These are phyloP conservation scores for Calonectria henricotiae DNA, from an alignment of 2,329 filamentous ascomycete genomes.

Conservation along the genomic window DNA sequence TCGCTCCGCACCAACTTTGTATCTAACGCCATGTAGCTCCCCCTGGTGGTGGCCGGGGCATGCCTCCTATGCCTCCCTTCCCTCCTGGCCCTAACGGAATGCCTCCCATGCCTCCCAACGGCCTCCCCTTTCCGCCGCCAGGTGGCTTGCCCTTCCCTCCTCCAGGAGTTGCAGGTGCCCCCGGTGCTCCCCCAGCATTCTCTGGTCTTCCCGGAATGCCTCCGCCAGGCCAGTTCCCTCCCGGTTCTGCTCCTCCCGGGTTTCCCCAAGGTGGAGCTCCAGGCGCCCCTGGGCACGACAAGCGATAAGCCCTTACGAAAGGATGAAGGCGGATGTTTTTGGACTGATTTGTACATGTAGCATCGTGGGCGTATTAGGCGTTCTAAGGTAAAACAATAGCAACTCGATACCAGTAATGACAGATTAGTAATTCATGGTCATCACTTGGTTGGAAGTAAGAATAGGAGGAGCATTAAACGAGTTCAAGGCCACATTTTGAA, in stretches of 20 bases:
- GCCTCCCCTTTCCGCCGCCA: slow-evolving; percentile 57
- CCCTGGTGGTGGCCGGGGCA: slow-evolving; percentile 69
- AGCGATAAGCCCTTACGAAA: slow-evolving; percentile 54
- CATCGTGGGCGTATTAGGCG: slow-evolving; percentile 56
- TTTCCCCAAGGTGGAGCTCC: slow-evolving; percentile 57
- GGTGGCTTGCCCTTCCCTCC: slow-evolving; percentile 59
- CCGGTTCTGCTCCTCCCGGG: slow-evolving; percentile 56
- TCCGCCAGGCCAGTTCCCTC: slow-evolving; percentile 64
- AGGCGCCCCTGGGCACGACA: slow-evolving; percentile 60
- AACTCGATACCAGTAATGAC: slow-evolving; percentile 31
- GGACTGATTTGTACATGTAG: slow-evolving; percentile 45
- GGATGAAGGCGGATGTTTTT: slow-evolving; percentile 31
- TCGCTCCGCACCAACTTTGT: not conserved
- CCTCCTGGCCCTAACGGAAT: slow-evolving; percentile 64
- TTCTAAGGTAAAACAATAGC: slow-evolving; percentile 47
- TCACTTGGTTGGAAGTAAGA: slow-evolving; percentile 29
- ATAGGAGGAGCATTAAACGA: slow-evolving; percentile 20
- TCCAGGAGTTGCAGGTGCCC: slow-evolving; percentile 53
- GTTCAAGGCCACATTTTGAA: not conserved
- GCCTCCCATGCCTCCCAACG: slow-evolving; percentile 61
- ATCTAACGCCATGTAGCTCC: slow-evolving; percentile 57
- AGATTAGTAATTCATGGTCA: slow-evolving; percentile 17
- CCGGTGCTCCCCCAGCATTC: slow-evolving; percentile 53
- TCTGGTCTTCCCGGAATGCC: slow-evolving; percentile 59
- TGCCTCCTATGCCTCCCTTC: slow-evolving; percentile 64